Evolutionary conservation across 768 basidiomycete species (phyloP).

Genomic region (Calocybe cyanea): DNA sequence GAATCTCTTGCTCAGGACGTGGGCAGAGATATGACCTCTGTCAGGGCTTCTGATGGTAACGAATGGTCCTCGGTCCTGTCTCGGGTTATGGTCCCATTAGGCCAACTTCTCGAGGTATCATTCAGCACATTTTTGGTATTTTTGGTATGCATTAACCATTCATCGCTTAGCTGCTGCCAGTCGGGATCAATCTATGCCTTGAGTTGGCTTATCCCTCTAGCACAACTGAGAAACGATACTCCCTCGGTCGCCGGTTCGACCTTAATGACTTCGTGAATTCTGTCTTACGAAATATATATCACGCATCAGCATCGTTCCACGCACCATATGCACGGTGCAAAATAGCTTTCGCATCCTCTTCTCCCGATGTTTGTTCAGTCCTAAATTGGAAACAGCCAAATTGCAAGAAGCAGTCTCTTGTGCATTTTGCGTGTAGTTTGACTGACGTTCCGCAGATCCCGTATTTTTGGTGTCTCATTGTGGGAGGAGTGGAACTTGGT

Average conservation of each 20-base stretch:
- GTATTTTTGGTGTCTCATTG: constrained; percentile 93
- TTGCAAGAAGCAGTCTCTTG: constrained; percentile 49
- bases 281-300: constrained; percentile 80
- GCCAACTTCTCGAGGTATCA: constrained; percentile 69
- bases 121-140: not conserved
- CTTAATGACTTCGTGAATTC: constrained; percentile 83
- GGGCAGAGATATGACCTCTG: constrained; percentile 38
- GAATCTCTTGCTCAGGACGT: constrained; percentile 52
- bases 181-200: constrained; percentile 69
- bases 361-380: constrained; percentile 83
- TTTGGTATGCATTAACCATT: constrained; percentile 3
- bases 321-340: constrained; percentile 59
- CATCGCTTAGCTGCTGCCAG: constrained; percentile 48
- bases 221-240: constrained; percentile 37
- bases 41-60: constrained; percentile 20
- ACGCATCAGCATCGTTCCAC: constrained; percentile 51
- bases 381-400: constrained; percentile 99
- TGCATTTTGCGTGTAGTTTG: not conserved
- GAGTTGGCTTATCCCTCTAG: constrained; percentile 76
- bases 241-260: constrained; percentile 53
- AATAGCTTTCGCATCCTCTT: constrained; percentile 90
- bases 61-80: constrained; percentile 49
- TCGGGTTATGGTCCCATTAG: constrained; percentile 66
- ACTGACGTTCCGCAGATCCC: constrained; percentile 57
- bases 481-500: constrained; percentile 49